Evolutionary conservation across 2,329 filamentous ascomycete genomes (phyloP), one percentile per base, ranked within the genome.

Genomic region (Talaromyces sp.): DNA sequence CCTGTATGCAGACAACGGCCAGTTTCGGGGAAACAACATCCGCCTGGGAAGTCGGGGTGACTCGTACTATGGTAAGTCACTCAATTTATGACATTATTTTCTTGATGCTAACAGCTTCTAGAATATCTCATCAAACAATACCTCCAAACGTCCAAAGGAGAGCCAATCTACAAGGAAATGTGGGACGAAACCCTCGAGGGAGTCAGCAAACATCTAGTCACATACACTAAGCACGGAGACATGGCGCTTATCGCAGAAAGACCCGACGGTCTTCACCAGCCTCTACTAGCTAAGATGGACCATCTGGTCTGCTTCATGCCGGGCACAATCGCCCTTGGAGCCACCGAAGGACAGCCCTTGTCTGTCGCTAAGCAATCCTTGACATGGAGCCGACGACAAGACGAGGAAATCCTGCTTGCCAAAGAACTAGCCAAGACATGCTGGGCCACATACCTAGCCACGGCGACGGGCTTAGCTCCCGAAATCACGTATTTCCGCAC

Each of bases 41-140:
- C 90, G 95, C 19, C 83, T 98, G 25, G 95, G 95, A 44, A 97
- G 92, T 73, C 86, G 95, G 64, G 95, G 95, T 53, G 95, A 99
- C 79, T 97, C 93, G 55, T 99, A 98, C 78, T 99, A 99, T 77
- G 84, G 78, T 81, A 70, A 52, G 72, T 32, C 8, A 60, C 42
- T 25, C n/a, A 44, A 53, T 17, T 17, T 32, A 28, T 55, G 47
- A 44, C 39, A n/a, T 44, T 57, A 30, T 13, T 27, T 33, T 22
- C 3, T 44, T n/a, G 28, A n/a, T 57, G 33, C 36, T 25, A 11
- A 51, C 19, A 15, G 13, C 33, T 15, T 17, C 55, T 33, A 80
- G 92, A 99, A 78, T 99, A 99, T 74, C 85, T 99, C 57, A 96
- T 98, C 81, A 99, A 99, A 79, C 95, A 99, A 75, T 98, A 96